These are phyloP conservation scores for Microsporum audouinii DNA, from an alignment of 2,329 filamentous ascomycete genomes.

Conservation along the genomic window DNA sequence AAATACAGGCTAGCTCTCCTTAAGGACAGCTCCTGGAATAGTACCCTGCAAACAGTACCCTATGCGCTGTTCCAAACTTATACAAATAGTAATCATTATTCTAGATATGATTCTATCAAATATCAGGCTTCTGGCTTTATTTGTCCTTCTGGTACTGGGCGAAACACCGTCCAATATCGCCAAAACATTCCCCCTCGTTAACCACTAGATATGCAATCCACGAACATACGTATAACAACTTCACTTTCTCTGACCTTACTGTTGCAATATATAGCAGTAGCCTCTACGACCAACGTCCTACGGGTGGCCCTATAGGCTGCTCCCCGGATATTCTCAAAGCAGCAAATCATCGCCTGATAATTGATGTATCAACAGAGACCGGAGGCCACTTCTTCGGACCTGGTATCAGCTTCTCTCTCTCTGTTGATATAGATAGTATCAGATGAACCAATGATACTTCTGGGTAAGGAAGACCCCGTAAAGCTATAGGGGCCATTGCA, in stretches of 20 bases:
- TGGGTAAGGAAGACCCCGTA: background rate
- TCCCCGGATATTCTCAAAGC: background rate
- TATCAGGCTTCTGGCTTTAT: background rate
- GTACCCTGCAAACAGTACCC: background rate
- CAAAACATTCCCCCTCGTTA: background rate
- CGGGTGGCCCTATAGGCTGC: background rate
- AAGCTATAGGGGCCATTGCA: background rate
- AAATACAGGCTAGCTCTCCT: background rate
- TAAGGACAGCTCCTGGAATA: background rate
- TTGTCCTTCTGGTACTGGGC: background rate
- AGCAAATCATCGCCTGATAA: background rate
- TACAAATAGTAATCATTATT: background rate
- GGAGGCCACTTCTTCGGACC: background rate
- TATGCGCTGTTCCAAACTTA: background rate
- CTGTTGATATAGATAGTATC: background rate
- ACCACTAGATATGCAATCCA: conserved; percentile 5
- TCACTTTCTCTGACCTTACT: background rate
- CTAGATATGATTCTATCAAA: background rate
- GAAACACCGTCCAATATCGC: background rate
- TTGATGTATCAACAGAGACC: background rate
- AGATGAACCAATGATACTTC: background rate
- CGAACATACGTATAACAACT: background rate
- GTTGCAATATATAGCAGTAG: conserved; percentile 12
- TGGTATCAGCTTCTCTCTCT: background rate
- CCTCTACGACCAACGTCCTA: conserved; percentile 9